phyloP scores from a whole-genome alignment of 768 basidiomycete species.

The Auriscalpium vulgare region DNA sequence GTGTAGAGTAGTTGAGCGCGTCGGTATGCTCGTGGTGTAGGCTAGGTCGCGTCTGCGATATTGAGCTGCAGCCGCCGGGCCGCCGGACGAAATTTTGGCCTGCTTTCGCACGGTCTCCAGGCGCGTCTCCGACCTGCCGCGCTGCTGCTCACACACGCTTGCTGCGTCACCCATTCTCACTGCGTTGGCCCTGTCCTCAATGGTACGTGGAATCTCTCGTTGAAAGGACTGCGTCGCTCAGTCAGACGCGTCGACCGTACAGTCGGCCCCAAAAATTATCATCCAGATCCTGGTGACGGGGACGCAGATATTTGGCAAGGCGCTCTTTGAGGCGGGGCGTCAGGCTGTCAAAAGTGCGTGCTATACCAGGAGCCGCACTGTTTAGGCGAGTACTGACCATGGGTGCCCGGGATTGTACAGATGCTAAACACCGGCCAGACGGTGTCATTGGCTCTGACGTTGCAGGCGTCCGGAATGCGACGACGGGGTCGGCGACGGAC shows the following conservation, averaged over 20 bases:
- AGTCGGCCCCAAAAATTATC: constrained; percentile 77
- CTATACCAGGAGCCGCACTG: not conserved
- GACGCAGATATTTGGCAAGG: constrained; percentile 81
- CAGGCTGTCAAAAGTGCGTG: constrained; percentile 89
- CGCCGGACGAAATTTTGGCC: not conserved
- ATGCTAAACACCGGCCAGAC: constrained; percentile 78
- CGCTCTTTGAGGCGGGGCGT: constrained; percentile 79
- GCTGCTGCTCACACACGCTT: no score
- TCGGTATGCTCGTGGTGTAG: no score
- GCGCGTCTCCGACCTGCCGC: not conserved
- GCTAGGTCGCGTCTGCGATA: not conserved
- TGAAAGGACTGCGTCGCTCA: no score
- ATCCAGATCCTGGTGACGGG: constrained; percentile 76
- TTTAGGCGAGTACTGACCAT: not conserved
- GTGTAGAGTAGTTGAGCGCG: not conserved
- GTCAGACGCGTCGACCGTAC: not conserved
- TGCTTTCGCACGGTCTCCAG: not conserved
- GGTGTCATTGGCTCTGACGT: constrained; percentile 59
- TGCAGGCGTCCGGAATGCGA: constrained; percentile 68
- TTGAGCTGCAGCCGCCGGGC: not conserved
- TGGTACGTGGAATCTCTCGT: no score
- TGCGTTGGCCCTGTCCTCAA: not conserved
- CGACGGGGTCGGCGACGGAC: constrained; percentile 69
- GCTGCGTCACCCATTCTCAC: no score
- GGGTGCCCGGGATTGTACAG: constrained; percentile 29